A percentile compares a stretch with the other conserved stretches of the same genome.
phyloP scores from a whole-genome alignment of 192 early-diverging fungal species.

The Geranomyces michiganensis region DNA sequence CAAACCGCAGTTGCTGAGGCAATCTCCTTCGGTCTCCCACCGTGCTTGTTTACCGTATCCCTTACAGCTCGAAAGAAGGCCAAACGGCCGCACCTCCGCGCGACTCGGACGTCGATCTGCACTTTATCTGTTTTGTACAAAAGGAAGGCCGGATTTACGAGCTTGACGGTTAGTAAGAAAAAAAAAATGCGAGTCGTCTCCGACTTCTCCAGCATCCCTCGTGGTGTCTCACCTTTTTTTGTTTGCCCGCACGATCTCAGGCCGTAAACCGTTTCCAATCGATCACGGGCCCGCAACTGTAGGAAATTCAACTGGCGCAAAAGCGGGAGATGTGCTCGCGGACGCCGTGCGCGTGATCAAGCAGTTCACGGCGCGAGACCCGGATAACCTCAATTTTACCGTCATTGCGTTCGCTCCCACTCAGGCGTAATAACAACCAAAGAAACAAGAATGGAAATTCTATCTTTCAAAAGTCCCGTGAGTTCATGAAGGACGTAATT shows the following conservation, averaged over 20 bases:
- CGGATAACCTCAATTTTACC: slow-evolving; percentile 64
- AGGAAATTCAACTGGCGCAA: too few relatives aligned
- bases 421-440: neutral
- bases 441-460: neutral
- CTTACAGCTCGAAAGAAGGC: slow-evolving; percentile 52
- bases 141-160: slow-evolving; percentile 81
- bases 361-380: slow-evolving; percentile 70
- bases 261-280: slow-evolving; percentile 77
- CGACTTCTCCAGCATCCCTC: too few relatives aligned
- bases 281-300: slow-evolving; percentile 67
- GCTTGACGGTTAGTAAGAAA: slow-evolving; percentile 66
- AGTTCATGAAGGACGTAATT: too few relatives aligned
- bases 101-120: slow-evolving; percentile 79
- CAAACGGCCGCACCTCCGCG: slow-evolving; percentile 71
- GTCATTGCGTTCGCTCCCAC: slow-evolving; percentile 58
- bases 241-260: slow-evolving; percentile 7
- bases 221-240: too few relatives aligned
- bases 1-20: too few relatives aligned
- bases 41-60: too few relatives aligned
- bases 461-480: too few relatives aligned
- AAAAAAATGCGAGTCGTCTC: neutral
- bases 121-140: slow-evolving; percentile 86
- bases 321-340: slow-evolving; percentile 46
- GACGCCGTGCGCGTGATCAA: slow-evolving; percentile 61
- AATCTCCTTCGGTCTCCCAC: too few relatives aligned